These are phyloP conservation scores for Sporobolus alterniflorus DNA, from an alignment of 202 grass and related monocot genomes.

Conservation along the genomic window DNA sequence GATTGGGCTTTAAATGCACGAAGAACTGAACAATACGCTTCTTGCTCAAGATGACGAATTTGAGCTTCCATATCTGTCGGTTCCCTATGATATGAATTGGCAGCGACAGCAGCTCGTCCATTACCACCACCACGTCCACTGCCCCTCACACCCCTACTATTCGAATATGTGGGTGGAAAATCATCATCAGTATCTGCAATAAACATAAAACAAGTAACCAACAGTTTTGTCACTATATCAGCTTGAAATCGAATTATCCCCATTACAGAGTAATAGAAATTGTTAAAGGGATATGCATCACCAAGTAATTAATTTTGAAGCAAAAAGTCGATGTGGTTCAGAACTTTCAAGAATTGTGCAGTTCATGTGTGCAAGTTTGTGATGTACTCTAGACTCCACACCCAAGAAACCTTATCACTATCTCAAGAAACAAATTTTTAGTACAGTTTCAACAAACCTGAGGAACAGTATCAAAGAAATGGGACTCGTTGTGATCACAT, in stretches of 20 bases:
- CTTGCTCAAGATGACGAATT: constrained; percentile 96
- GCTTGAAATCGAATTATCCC: constrained; percentile 5
- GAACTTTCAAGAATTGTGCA: neutral
- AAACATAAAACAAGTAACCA: constrained; percentile 26
- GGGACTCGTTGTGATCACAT: neutral
- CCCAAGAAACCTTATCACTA: neutral
- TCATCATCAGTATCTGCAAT: constrained; percentile 97
- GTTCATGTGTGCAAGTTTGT: neutral
- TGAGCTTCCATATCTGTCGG: constrained; percentile 75
- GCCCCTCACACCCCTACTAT: constrained; percentile 64
- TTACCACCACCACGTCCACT: constrained; percentile 78
- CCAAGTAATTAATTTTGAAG: neutral
- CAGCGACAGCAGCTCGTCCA: constrained; percentile 56
- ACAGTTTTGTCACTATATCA: constrained; percentile 18
- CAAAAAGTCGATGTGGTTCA: neutral
- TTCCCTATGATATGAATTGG: constrained; percentile 46
- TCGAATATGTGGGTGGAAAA: constrained; percentile 82
- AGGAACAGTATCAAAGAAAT: neutral
- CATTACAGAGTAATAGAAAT: constrained; percentile 9
- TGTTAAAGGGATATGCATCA: neutral
- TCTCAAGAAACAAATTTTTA: neutral
- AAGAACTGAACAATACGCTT: constrained; percentile 94
- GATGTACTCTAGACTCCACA: neutral
- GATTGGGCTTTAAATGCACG: constrained; percentile 96
- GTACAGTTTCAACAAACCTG: neutral